Conservation (phyloP, 169 alveolate species). For the Besnoitia besnoiti region DNA sequence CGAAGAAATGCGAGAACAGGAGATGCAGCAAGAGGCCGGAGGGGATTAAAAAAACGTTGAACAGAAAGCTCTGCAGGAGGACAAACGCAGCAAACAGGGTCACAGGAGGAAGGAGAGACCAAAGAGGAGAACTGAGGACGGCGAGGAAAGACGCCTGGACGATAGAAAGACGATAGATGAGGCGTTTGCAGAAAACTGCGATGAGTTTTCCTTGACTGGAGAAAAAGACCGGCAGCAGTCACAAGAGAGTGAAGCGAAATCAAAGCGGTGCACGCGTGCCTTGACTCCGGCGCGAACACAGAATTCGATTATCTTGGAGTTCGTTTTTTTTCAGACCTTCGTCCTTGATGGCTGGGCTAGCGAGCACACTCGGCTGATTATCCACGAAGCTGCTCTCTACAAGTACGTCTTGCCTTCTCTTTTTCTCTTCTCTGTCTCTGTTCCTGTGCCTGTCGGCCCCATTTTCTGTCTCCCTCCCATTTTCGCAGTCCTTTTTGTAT, state of each 20-base stretch:
- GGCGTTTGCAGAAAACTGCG: too few species aligned
- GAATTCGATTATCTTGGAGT: neutral
- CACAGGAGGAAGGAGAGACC: neutral
- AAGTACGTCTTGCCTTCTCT: neutral
- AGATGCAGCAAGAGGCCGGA: neutral
- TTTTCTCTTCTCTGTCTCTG: neutral
- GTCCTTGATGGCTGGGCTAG: slow-evolving; percentile 19
- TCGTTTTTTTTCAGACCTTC: neutral
- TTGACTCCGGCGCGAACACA: neutral
- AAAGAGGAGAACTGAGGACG: too few species aligned
- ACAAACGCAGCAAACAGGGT: neutral
- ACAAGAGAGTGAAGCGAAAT: neutral
- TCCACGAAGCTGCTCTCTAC: slow-evolving; percentile 21
- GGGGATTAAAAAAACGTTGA: neutral
- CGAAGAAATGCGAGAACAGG: neutral
- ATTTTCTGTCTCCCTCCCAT: too few species aligned
- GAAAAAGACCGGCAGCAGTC: too few species aligned
- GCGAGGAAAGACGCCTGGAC: too few species aligned
- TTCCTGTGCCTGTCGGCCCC: too few species aligned
- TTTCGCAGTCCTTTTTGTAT: too few species aligned
- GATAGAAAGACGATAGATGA: too few species aligned
- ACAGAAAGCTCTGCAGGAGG: neutral
- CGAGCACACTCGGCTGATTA: slow-evolving; percentile 16
- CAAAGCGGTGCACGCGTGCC: neutral
- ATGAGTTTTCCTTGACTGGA: too few species aligned